Conservation (phyloP, 192 early-diverging fungal species). For the Coemansia sp. region DNA sequence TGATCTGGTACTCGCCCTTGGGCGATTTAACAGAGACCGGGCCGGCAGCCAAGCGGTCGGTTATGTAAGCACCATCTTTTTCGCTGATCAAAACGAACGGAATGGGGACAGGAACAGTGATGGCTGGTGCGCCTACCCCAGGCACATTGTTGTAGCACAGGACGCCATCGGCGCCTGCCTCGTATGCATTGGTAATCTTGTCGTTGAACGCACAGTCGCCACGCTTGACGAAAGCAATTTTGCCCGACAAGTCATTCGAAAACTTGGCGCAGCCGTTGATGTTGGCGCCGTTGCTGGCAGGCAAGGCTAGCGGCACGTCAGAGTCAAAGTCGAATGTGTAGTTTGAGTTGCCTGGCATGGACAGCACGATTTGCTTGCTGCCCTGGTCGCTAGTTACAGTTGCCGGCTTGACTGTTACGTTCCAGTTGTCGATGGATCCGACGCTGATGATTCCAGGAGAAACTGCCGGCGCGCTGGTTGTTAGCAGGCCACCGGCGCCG, state of each 20-base stretch:
- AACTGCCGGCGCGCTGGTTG: constrained; percentile 53
- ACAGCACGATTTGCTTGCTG: constrained; percentile 4
- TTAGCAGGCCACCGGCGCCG: constrained; percentile 60
- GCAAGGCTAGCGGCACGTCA: constrained; percentile 13
- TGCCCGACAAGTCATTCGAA: neutral
- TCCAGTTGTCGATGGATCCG: constrained; percentile 57
- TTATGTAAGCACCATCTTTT: constrained; percentile 39
- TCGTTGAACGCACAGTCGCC: constrained; percentile 49
- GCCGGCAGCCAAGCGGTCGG: constrained; percentile 12
- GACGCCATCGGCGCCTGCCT: constrained; percentile 56
- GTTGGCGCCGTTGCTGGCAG: constrained; percentile 1
- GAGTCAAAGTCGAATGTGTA: constrained; percentile 5
- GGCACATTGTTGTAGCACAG: constrained; percentile 50
- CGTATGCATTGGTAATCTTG: constrained; percentile 47
- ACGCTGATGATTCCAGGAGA: constrained; percentile 58
- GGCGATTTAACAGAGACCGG: constrained; percentile 14
- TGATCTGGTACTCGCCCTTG: constrained; percentile 23
- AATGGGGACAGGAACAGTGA: constrained; percentile 24
- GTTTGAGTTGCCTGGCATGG: neutral
- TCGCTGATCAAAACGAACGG: constrained; percentile 40
- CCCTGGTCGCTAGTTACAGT: constrained; percentile 14
- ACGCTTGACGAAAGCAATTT: constrained; percentile 30
- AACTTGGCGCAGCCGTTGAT: neutral
- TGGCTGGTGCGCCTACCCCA: neutral
- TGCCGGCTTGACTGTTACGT: constrained; percentile 31